Conservation (phyloP, 2,329 filamentous ascomycete species). For the Conoideocrella luteorostrata region DNA sequence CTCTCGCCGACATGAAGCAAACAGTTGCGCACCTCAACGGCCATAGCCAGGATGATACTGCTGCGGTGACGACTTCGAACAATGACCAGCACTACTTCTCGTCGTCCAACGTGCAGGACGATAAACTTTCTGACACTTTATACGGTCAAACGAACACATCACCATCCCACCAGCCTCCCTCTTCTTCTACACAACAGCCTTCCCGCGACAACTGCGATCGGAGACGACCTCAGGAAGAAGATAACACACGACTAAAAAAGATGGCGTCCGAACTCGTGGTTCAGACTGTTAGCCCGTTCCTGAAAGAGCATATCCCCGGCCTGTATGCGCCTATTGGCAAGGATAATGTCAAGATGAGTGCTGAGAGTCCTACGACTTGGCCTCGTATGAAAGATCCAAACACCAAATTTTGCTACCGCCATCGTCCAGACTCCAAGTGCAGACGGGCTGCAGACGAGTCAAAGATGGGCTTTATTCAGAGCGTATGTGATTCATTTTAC, state of each 20-base stretch:
- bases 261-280: constrained; percentile 62
- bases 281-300: constrained; percentile 78
- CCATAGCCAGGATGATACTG: constrained; percentile 5
- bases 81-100: background rate
- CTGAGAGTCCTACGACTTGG: constrained; percentile 6
- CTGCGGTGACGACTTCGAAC: background rate
- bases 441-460: constrained; percentile 86
- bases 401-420: constrained; percentile 92
- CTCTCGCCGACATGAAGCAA: constrained; percentile 5
- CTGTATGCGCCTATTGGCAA: constrained; percentile 78
- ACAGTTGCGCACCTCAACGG: constrained; percentile 3
- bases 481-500: constrained; percentile 56
- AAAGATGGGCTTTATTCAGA: constrained; percentile 92
- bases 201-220: constrained; percentile 44
- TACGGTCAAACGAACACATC: background rate
- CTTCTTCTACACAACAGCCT: constrained; percentile 21
- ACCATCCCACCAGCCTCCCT: constrained; percentile 4
- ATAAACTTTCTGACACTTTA: background rate
- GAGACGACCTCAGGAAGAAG: constrained; percentile 42
- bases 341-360: constrained; percentile 28
- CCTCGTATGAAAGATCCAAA: constrained; percentile 51
- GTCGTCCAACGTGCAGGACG: background rate
- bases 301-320: constrained; percentile 82
- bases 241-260: constrained; percentile 43
- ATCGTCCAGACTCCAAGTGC: constrained; percentile 90